phyloP scores from a whole-genome alignment of 106 monocot species.

The Allium fistulosum region DNA sequence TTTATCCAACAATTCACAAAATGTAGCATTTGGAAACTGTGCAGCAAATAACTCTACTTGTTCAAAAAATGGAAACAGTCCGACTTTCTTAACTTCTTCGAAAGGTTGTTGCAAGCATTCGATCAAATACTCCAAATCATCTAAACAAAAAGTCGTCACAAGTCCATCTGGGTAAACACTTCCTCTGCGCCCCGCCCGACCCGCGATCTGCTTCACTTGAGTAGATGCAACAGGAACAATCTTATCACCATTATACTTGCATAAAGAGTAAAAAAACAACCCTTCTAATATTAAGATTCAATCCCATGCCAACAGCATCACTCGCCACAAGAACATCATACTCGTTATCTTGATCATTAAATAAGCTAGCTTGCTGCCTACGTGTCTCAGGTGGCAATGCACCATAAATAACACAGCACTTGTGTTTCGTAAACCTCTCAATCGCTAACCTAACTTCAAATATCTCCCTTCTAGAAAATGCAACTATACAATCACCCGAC shows the following conservation, averaged over 20 bases:
- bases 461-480: conserved; percentile 92
- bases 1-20: conserved; percentile 58
- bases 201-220: conserved; percentile 98
- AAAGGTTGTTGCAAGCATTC: conserved; percentile 86
- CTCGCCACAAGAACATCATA: conserved; percentile 93
- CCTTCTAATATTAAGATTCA: conserved; percentile 94
- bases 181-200: conserved; percentile 86
- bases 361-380: conserved; percentile 77
- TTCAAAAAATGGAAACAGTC: conserved; percentile 90
- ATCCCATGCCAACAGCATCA: conserved; percentile 96
- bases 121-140: conserved; percentile 82
- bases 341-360: conserved; percentile 82
- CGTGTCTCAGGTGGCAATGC: conserved; percentile 95
- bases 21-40: conserved; percentile 44
- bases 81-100: conserved; percentile 71
- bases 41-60: conserved; percentile 87
- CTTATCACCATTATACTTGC: conserved; percentile 89
- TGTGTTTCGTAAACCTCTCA: conserved; percentile 79
- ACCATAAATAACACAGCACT: conserved; percentile 96
- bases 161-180: conserved; percentile 91
- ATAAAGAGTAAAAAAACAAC: conserved; percentile 76
- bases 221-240: conserved; percentile 61
- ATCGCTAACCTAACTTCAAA: conserved; percentile 94
- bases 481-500: conserved; percentile 88
- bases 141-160: conserved; percentile 72